Base-by-base conservation (phyloP, 2,329 filamentous ascomycete species). In the Verticillium nonalfalfae region DNA sequence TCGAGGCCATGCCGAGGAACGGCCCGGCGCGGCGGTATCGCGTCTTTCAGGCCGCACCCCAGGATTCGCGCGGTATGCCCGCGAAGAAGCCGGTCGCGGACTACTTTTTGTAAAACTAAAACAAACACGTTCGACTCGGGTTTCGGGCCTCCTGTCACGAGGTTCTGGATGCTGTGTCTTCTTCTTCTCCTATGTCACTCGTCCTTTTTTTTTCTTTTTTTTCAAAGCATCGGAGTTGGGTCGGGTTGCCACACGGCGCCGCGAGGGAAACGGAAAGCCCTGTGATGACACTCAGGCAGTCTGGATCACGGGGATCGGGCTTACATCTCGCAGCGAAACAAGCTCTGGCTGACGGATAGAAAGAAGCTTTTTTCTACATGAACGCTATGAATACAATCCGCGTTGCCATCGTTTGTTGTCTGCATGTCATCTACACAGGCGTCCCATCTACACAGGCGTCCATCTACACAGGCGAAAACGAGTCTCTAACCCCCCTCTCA, bases 41-140 rank as follows among this genome's bases (percentile, higher is more conserved):
- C 39, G 94, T 99, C 10, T 99, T 99, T 73, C 93, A 98, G 71
- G 95, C 95, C 0, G 95, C 95, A 60, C 93, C 95, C 59, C 95
- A 99, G 78, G 95, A 98, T 74, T 93, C 90, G 1, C 85, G 95
- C 69, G 95, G 95, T 4, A 99, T 99, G 95, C 95, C 95, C 62
- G 95, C 95, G 3, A 99, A 99, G 84, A 98, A 98, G 76, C 95
- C 95, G 3, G 92, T 97, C 59, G 93, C 93, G 14, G 94, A 98
- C 77, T 99, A 98, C 79, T 99, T 99, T 75, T 79, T 99, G 76
- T 88, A 73, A 26, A 26, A 26, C 26, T 26, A 26, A 26, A n/a
- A n/a, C n/a, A 3, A 26, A 74, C 50, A 58, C 26, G 18, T 14
- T 26, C 26, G 26, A 38, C 26, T 39, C 21, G n/a, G 45, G 26